Evolutionary conservation across 371 early-diverging fungal species (phyloP), one percentile per base, ranked within the genome.

Genomic region (Apophysomyces sp.): DNA sequence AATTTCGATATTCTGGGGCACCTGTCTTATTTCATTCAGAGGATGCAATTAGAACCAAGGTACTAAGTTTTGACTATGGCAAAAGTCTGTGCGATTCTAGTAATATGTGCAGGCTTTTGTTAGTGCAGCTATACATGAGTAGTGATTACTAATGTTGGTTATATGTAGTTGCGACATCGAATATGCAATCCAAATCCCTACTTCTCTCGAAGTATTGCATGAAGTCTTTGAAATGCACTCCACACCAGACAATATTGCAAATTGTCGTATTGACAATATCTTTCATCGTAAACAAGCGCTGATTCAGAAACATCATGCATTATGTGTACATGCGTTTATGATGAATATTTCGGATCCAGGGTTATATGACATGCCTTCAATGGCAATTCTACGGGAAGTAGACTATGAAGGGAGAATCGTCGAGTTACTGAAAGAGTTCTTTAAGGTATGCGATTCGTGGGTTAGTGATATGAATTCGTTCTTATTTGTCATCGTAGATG

Each of bases 21-120:
- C 31, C 57, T 82, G 4, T 37, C 61, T 1, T 83, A 81, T 52
- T 87, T 85, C 56, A 60, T 77, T 3, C 32, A 54, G 29, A 30
- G 34, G 21, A 6, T 44, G 49, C 49, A 44, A 11, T 21, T 7
- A 21, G 21, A 44, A 4, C 52, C 62, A 44, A 67, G 53, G 67
- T 57, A 30, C 8, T 8, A 34, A 34, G 13, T 34, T 34, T 34
- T 13, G 13, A 13, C 34, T 34, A 34, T 11, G 13, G 34, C 34
- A 34, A 34, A n/a, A n/a, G 8, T 34, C 34, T 34, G 8, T 34
- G 34, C 3, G n/a, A n/a, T n/a, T n/a, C n/a, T n/a, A n/a, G n/a
- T n/a, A 36, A 34, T 36, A 27, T 61, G 62, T 18, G 34, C 31
- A 12, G 40, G 57, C 61, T 51, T 31, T n/a, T n/a, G n/a, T n/a